These are phyloP conservation scores for Tylopilus rubrobrunneus DNA, from an alignment of 768 basidiomycete species.

Conservation along the genomic window DNA sequence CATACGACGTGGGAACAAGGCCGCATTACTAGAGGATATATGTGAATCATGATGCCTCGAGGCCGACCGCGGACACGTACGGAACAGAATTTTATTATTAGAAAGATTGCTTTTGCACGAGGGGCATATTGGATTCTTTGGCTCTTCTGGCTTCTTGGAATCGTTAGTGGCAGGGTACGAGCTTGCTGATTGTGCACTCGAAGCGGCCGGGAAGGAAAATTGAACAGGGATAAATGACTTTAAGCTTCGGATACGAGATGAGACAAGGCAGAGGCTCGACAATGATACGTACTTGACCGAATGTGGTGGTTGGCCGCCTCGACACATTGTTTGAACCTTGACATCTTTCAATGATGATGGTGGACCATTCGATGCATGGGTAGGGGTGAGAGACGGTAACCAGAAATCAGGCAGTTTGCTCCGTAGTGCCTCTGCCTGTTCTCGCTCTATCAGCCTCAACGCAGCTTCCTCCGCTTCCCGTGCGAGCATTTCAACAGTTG, in stretches of 20 bases:
- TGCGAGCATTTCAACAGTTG: slow-evolving; percentile 65
- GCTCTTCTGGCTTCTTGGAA: slow-evolving; percentile 48
- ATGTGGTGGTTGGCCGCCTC: slow-evolving; percentile 77
- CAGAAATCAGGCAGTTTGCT: slow-evolving; percentile 96
- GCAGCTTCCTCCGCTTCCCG: slow-evolving; percentile 88
- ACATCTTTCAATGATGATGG: slow-evolving; percentile 72
- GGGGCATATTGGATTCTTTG: slow-evolving; percentile 69
- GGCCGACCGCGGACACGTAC: slow-evolving; percentile 40
- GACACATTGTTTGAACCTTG: slow-evolving; percentile 86
- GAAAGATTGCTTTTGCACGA: slow-evolving; percentile 84
- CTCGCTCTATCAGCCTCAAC: slow-evolving; percentile 72
- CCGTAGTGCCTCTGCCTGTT: slow-evolving; percentile 80
- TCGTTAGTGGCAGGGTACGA: slow-evolving; percentile 36
- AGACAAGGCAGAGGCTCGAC: slow-evolving; percentile 1
- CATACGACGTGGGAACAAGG: slow-evolving; percentile 91
- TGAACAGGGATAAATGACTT: slow-evolving; percentile 81
- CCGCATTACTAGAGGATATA: slow-evolving; percentile 56
- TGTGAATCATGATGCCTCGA: neutral
- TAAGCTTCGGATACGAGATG: slow-evolving; percentile 44
- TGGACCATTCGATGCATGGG: slow-evolving; percentile 56
- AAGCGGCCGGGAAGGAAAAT: slow-evolving; percentile 54
- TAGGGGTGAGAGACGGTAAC: slow-evolving; percentile 92
- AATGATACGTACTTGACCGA: slow-evolving; percentile 57
- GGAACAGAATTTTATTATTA: slow-evolving; percentile 66
- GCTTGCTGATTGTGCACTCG: slow-evolving; percentile 35